A percentile compares a stretch with the other conserved stretches of the same genome.
These are phyloP conservation scores for Prunus mongolica DNA, from an alignment of 306 rosid genomes.

Conservation along the genomic window DNA sequence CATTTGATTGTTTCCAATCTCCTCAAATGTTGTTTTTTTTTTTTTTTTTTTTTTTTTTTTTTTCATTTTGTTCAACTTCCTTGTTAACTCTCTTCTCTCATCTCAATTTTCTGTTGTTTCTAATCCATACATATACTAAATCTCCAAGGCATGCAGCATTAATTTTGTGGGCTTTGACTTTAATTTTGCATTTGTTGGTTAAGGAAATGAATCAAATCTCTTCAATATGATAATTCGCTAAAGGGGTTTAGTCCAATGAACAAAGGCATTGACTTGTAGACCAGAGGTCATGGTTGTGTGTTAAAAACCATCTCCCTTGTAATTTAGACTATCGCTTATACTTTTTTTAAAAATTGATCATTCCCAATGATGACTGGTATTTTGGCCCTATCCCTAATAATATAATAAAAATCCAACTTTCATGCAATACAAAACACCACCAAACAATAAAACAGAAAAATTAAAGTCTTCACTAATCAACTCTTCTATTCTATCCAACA, in stretches of 20 bases:
- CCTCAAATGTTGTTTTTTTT: background rate
- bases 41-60: too few species aligned
- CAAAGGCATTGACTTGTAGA: too few species aligned
- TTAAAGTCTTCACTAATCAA: background rate
- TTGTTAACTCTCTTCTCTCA: background rate
- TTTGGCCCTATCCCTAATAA: slow-evolving; percentile 1
- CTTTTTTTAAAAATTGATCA: background rate
- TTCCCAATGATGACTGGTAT: background rate
- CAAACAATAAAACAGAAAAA: slow-evolving; percentile 3
- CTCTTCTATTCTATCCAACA: background rate
- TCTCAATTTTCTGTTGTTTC: background rate
- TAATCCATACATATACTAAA: background rate
- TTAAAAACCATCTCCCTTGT: too few species aligned
- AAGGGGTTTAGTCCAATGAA: too few species aligned
- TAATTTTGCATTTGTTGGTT: background rate
- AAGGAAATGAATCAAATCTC: background rate
- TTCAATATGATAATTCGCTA: background rate
- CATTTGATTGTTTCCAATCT: background rate
- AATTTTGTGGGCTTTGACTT: background rate
- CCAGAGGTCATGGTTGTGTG: too few species aligned
- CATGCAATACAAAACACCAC: slow-evolving; percentile 4
- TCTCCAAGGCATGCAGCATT: background rate
- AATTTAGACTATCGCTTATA: too few species aligned
- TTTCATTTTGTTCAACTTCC: background rate
- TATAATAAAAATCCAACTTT: background rate